A percentile compares a stretch with the other conserved stretches of the same genome.
Evolutionary conservation across 805 yeast genomes (phyloP).

Genomic region (Brettanomyces sp.): DNA sequence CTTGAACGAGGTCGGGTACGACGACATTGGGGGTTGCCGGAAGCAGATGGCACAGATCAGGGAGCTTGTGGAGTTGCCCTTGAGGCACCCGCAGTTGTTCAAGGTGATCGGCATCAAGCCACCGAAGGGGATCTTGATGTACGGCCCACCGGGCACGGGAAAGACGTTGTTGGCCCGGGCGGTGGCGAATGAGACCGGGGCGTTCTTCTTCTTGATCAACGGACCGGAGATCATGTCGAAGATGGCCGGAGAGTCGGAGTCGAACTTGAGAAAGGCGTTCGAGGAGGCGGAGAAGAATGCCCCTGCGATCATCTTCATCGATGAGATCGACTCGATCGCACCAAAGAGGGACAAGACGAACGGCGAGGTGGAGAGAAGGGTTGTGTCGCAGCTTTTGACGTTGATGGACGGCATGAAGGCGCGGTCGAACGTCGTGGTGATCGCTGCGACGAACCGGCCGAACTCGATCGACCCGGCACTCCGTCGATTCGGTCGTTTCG

Average conservation of each 20-base stretch:
- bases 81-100: conserved; percentile 97
- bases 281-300: conserved; percentile 99
- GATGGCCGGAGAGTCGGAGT: conserved; percentile 99
- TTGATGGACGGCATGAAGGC: conserved; percentile 99
- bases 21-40: conserved; percentile 98
- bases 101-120: conserved; percentile 98
- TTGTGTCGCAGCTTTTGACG: conserved; percentile 93
- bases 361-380: conserved; percentile 99
- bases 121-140: conserved; percentile 95
- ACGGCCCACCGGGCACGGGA: conserved; percentile 99
- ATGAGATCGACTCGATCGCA: conserved; percentile 97
- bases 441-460: conserved; percentile 93
- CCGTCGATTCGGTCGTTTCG: conserved; percentile 80
- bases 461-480: conserved; percentile 80
- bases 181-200: conserved; percentile 99
- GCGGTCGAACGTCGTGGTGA: conserved; percentile 95
- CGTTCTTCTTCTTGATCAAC: conserved; percentile 93
- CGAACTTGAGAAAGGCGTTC: conserved; percentile 93
- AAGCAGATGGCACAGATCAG: conserved; percentile 99
- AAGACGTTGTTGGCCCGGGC: conserved; percentile 99
- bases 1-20: conserved; percentile 95
- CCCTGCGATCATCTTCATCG: conserved; percentile 94
- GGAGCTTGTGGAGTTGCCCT: conserved; percentile 95
- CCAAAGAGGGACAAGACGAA: conserved; percentile 99
- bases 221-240: conserved; percentile 99